phyloP scores from a whole-genome alignment of 106 monocot genomes.

The Dioscorea alata region DNA sequence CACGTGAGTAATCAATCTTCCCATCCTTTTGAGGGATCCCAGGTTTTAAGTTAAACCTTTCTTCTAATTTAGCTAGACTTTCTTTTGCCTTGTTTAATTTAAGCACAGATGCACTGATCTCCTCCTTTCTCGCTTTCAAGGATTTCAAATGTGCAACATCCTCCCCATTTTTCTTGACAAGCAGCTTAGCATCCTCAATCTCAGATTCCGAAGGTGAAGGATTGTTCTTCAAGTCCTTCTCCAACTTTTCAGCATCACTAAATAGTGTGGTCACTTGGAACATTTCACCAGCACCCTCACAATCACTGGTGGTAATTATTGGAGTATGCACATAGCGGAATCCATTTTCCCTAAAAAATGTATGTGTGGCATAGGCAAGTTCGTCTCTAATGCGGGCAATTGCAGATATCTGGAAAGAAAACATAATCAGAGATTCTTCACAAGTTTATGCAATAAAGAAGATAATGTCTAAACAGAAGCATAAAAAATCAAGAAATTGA shows the following conservation, averaged over 20 bases:
- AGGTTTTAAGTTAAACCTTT: slow-evolving; percentile 64
- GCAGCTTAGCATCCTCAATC: slow-evolving; percentile 51
- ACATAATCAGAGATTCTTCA: background rate
- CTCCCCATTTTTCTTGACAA: slow-evolving; percentile 71
- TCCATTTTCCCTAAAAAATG: slow-evolving; percentile 71
- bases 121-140: slow-evolving; percentile 53
- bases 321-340: slow-evolving; percentile 92
- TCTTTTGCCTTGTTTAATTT: slow-evolving; percentile 71
- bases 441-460: too few relatives aligned
- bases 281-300: slow-evolving; percentile 96
- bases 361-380: slow-evolving; percentile 76
- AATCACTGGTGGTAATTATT: slow-evolving; percentile 88
- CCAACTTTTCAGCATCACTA: slow-evolving; percentile 74
- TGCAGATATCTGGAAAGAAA: slow-evolving; percentile 64
- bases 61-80: slow-evolving; percentile 59
- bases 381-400: slow-evolving; percentile 80
- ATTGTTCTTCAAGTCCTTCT: slow-evolving; percentile 66
- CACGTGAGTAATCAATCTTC: slow-evolving; percentile 54
- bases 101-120: slow-evolving; percentile 47
- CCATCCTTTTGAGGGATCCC: slow-evolving; percentile 75
- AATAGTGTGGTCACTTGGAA: slow-evolving; percentile 86
- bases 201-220: slow-evolving; percentile 79
- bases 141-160: slow-evolving; percentile 59
- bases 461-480: too few relatives aligned
- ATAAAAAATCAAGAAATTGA: too few relatives aligned